Percentiles rank a stretch among this genome's conserved stretches.
phyloP scores from a whole-genome alignment of 306 rosid species.

The Adenanthera pavonina region DNA sequence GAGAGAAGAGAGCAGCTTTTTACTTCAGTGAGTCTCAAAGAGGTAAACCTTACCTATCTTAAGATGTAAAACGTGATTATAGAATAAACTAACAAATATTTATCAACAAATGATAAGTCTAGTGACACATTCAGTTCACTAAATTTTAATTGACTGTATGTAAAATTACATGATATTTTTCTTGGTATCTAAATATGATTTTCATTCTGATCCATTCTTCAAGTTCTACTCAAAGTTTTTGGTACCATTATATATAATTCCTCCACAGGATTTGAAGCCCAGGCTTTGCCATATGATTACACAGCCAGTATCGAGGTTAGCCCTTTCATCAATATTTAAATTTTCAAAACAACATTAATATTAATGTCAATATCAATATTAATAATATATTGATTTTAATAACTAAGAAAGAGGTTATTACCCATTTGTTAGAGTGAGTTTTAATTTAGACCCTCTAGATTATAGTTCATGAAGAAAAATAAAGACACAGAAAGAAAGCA shows the following conservation, averaged over 20 bases:
- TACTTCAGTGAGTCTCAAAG: too few species aligned
- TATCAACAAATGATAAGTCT: background rate
- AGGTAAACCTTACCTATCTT: too few species aligned
- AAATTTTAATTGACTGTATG: background rate
- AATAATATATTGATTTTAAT: background rate
- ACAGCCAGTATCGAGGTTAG: constrained; percentile 56
- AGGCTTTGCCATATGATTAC: constrained; percentile 62
- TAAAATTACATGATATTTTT: background rate
- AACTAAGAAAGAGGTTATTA: background rate
- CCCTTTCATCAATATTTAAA: background rate
- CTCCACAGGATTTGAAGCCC: constrained; percentile 50
- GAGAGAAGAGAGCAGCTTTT: too few species aligned
- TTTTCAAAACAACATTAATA: background rate
- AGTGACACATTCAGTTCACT: background rate
- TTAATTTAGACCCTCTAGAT: background rate
- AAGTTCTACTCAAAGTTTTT: background rate
- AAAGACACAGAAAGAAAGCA: too few species aligned
- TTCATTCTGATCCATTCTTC: background rate
- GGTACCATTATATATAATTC: background rate
- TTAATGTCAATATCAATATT: too few species aligned
- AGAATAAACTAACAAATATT: background rate
- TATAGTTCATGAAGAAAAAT: background rate
- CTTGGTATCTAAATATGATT: background rate
- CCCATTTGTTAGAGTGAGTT: background rate
- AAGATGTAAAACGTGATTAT: background rate